Evolutionary conservation across 192 early-diverging fungal species (phyloP), one percentile per base, ranked within the genome.

Genomic region (Borealophlyctis nickersoniae): DNA sequence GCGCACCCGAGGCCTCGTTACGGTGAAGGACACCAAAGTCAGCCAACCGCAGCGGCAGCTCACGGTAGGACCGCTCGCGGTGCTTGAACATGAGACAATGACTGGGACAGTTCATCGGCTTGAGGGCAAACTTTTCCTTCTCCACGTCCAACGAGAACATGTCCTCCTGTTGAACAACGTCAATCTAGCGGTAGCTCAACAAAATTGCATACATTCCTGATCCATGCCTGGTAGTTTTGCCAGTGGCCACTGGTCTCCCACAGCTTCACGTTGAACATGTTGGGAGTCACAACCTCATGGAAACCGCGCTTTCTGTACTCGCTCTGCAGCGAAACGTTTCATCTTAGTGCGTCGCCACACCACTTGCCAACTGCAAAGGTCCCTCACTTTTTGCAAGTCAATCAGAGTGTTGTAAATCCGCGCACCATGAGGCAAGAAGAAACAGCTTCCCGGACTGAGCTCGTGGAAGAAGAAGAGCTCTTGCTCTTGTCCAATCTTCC

Each of bases 91-190:
- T 94, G 69, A 99, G 74, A 77, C 95, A 98, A 74, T 99, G 96
- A 57, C 94, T 92, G 34, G 96, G 96, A 69, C 96, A 99, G 81
- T 99, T 86, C 96, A 99, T 99, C 22, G 96, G 96, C 87, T 99
- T 99, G 52, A 99, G 83, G 3, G 90, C 95, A 80, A 90, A 99
- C 68, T 89, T 80, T 73, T 98, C 95, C 84, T 99, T 99, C 65
- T 99, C 96, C 52, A 99, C 87, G 35, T 91, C 88, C 32, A 99
- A 84, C 9, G 58, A 73, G 75, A 99, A 99, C 96, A 99, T 99
- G 77, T 95, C 88, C 56, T 98, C 96, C 80, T 75, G 56, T 35
- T 24, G 13, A 1, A 0, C 9, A n/a, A n/a, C 54, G 14, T 14
- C 54, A 56, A 56, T 14, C 39, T 23, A 33, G 24, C 14, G 23